Percentiles rank a stretch among this genome's conserved stretches.
Conservation (phyloP, 805 yeast genomes). For the Barnettozyma sucrosica region DNA sequence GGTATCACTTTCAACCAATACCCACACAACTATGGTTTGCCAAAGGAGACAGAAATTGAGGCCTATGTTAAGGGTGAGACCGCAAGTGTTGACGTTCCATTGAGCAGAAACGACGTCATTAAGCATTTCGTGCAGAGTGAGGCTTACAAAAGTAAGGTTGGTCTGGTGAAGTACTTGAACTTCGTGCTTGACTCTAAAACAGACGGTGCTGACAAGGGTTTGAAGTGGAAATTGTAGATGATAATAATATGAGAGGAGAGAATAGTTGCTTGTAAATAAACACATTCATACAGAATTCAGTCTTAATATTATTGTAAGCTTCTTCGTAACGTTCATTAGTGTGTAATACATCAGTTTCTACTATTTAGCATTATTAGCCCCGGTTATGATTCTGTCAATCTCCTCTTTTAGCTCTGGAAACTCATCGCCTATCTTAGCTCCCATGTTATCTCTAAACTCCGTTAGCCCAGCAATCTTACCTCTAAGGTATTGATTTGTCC, state of each 20-base stretch:
- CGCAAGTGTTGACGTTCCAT: slow-evolving; percentile 26
- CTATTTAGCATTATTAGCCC: slow-evolving; percentile 30
- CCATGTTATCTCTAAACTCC: slow-evolving; percentile 58
- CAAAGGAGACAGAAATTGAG: slow-evolving; percentile 60
- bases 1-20: slow-evolving; percentile 39
- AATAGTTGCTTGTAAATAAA: slow-evolving; percentile 2
- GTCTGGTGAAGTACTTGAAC: slow-evolving; percentile 55
- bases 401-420: slow-evolving; percentile 67
- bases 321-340: not conserved
- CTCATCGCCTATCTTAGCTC: slow-evolving; percentile 62
- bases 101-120: slow-evolving; percentile 54
- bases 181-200: slow-evolving; percentile 40
- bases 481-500: slow-evolving; percentile 79
- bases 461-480: slow-evolving; percentile 75
- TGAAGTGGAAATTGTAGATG: slow-evolving; percentile 21
- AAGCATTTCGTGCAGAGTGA: slow-evolving; percentile 47
- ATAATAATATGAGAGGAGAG: slow-evolving; percentile 7
- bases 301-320: not conserved
- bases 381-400: slow-evolving; percentile 49
- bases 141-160: slow-evolving; percentile 45
- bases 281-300: not conserved
- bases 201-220: slow-evolving; percentile 7
- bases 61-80: slow-evolving; percentile 59
- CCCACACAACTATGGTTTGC: slow-evolving; percentile 65
- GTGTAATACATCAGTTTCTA: not conserved